Evolutionary conservation across 2,329 filamentous ascomycete species (phyloP).

Genomic region (Beauveria asiatica): DNA sequence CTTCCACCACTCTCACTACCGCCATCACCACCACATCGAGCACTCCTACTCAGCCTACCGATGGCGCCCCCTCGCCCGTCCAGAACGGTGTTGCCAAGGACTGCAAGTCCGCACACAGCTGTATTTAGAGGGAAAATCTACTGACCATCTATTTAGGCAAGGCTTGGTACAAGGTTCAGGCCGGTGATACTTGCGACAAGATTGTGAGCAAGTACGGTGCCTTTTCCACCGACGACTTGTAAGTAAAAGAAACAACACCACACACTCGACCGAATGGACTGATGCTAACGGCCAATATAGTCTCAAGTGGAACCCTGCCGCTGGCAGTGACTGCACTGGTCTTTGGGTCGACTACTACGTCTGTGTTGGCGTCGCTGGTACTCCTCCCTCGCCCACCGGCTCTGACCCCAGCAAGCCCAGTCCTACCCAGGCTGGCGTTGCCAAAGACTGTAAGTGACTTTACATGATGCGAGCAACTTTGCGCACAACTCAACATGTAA

Average conservation of each 20-base stretch:
- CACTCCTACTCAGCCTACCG: background rate
- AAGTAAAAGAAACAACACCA: background rate
- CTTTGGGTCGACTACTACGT: conserved; percentile 12
- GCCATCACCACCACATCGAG: background rate
- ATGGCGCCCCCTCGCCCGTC: background rate
- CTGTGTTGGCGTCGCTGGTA: conserved; percentile 20
- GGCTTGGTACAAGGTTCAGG: conserved; percentile 11
- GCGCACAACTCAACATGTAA: background rate
- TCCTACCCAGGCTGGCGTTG: conserved; percentile 7
- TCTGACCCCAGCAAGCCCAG: conserved; percentile 6
- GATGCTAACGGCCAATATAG: background rate
- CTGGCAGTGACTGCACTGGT: conserved; percentile 10
- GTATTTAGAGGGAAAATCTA: background rate
- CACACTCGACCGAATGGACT: background rate
- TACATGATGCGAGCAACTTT: background rate
- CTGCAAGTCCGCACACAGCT: background rate
- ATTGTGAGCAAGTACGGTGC: conserved; percentile 7
- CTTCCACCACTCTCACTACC: background rate
- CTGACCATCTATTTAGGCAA: background rate
- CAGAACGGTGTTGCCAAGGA: conserved; percentile 7
- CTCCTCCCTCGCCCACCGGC: conserved; percentile 1
- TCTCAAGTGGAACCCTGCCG: conserved; percentile 22
- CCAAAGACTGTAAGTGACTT: background rate
- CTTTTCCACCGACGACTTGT: conserved; percentile 18
- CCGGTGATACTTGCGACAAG: conserved; percentile 12